Evolutionary conservation across 2,329 filamentous ascomycete genomes (phyloP), one percentile per base, ranked within the genome.

Genomic region (Cladosporium sp.): DNA sequence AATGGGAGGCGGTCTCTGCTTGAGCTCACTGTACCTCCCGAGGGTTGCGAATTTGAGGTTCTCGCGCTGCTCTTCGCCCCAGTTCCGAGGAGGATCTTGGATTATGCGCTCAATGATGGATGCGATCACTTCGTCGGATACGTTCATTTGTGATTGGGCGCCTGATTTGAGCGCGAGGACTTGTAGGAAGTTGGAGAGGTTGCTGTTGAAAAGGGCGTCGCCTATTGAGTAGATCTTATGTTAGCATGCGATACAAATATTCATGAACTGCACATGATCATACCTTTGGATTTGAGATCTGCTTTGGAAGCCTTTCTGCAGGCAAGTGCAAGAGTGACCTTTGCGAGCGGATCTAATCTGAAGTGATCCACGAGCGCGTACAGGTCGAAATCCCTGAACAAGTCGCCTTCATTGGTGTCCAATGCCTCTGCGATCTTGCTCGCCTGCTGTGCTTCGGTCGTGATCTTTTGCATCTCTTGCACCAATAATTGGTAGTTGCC

Each of bases 341-440:
- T 96, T 74, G 93, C 88, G 56, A 97, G 79, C 11, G 92, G 88
- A 79, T 97, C 93, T 63, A 97, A 85, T 76, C 93, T 93, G 83
- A 99, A 99, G 78, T 98, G 93, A 69, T 96, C 91, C 84, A 98
- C 89, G 76, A 99, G 98, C 1, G 91, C 91, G 2, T 91, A 91
- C n/a, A 99, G 85, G 76, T 99, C 94, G 73, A 99, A 97, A 76
- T 98, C 94, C 65, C 93, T 90, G 77, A 97, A 97, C 67, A 97
- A 87, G 72, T 99, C 94, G 72, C 95, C 93, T 71, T 95, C 94
- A 23, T 89, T 91, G 1, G 89, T 90, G 78, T 97, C 93, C 76
- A 99, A 90, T 23, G 93, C 91, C 77, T 98, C 93, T 67, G 94
- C 93, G 75, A 99, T 96, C 79, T 92, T 96, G 72, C 88, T 86